Percentiles rank a stretch among this genome's conserved stretches.
Conservation (phyloP, 768 basidiomycete genomes). For the Symmetrospora coprosmae region DNA sequence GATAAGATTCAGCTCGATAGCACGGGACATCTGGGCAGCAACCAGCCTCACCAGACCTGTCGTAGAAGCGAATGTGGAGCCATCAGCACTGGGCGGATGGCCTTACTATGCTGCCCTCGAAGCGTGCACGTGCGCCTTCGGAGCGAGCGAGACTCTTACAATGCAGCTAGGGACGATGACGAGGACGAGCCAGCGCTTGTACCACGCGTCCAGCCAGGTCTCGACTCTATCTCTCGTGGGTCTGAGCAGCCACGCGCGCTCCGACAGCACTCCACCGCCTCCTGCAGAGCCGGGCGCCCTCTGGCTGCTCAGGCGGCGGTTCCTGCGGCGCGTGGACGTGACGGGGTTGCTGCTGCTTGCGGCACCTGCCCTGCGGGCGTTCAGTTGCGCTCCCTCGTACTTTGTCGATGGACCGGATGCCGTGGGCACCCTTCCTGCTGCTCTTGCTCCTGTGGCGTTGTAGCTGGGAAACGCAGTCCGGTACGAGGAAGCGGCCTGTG, state of each 20-base stretch:
- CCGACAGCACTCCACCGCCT: too few species aligned
- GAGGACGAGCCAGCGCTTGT: conserved; percentile 39
- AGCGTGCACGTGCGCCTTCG: too few species aligned
- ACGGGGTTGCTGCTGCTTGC: background rate
- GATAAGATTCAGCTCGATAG: too few species aligned
- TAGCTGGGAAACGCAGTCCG: too few species aligned
- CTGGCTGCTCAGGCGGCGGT: background rate
- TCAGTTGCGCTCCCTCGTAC: too few species aligned
- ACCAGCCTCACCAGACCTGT: conserved; percentile 19
- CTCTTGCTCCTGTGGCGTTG: too few species aligned
- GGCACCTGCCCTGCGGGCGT: background rate
- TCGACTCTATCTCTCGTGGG: conserved; percentile 38
- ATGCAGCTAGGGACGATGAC: conserved; percentile 38
- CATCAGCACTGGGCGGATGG: background rate
- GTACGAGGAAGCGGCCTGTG: too few species aligned
- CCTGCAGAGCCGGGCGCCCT: too few species aligned
- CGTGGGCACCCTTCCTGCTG: too few species aligned
- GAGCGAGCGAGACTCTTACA: conserved; percentile 32
- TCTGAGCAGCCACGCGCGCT: conserved; percentile 29
- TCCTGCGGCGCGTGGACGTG: background rate
- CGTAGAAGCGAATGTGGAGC: background rate
- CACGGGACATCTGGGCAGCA: too few species aligned
- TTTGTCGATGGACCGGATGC: too few species aligned
- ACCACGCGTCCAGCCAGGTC: conserved; percentile 37
- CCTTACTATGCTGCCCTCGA: background rate